Evolutionary conservation across 2,329 filamentous ascomycete genomes (phyloP).

Genomic region (Colletotrichum tabaci): DNA sequence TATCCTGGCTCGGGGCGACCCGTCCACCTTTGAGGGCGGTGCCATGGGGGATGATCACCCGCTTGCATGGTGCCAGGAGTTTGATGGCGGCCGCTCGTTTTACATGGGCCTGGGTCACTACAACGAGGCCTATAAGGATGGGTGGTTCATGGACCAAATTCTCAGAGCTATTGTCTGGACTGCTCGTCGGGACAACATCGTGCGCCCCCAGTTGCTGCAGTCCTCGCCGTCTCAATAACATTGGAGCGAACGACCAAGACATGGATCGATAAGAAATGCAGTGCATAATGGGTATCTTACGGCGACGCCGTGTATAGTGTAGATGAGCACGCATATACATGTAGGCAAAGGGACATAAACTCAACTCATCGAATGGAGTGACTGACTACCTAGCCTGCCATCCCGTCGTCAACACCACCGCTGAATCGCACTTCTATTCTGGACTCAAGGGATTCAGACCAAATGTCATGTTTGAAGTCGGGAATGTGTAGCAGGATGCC

Average conservation of each 20-base stretch:
- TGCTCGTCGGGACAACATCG: slow-evolving; percentile 18
- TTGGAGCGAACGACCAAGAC: background rate
- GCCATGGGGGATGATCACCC: slow-evolving; percentile 55
- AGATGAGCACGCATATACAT: background rate
- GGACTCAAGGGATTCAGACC: slow-evolving; percentile 56
- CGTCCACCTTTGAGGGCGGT: slow-evolving; percentile 54
- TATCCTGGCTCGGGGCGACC: slow-evolving; percentile 55
- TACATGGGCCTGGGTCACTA: slow-evolving; percentile 61
- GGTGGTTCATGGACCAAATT: slow-evolving; percentile 42
- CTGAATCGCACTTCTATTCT: slow-evolving; percentile 51
- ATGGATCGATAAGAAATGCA: background rate
- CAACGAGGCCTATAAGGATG: slow-evolving; percentile 55
- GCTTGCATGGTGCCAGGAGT: slow-evolving; percentile 57
- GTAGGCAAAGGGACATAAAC: background rate
- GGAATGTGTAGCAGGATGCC: slow-evolving; percentile 73
- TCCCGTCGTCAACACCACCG: slow-evolving; percentile 6
- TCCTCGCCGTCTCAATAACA: background rate
- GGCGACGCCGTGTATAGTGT: background rate
- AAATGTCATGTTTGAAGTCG: slow-evolving; percentile 54
- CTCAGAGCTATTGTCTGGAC: slow-evolving; percentile 38
- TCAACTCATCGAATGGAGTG: slow-evolving; percentile 2
- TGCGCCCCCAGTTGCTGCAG: background rate
- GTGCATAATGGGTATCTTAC: slow-evolving; percentile 23
- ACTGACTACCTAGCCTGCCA: slow-evolving; percentile 23
- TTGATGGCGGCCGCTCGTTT: slow-evolving; percentile 56